Evolutionary conservation across 2,329 filamentous ascomycete species (phyloP).

Genomic region (Xylaria sp.): DNA sequence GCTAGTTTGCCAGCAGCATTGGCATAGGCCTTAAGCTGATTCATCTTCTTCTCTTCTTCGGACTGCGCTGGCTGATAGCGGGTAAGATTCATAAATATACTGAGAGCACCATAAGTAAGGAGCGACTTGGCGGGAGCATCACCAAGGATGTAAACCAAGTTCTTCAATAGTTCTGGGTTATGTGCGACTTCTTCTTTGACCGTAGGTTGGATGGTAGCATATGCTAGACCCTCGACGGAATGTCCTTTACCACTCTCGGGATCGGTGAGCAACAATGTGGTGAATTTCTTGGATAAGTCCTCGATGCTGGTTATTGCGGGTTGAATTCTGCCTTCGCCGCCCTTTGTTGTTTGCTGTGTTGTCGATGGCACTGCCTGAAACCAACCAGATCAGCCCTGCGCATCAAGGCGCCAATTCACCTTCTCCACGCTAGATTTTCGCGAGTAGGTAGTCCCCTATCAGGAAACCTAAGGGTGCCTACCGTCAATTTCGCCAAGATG

Average conservation of each 20-base stretch:
- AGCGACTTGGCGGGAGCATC: constrained; percentile 72
- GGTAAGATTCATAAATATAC: constrained; percentile 86
- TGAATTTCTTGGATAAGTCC: constrained; percentile 72
- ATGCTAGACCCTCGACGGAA: constrained; percentile 90
- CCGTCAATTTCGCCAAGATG: constrained; percentile 76
- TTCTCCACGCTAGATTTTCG: constrained; percentile 43
- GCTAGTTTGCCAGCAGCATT: constrained; percentile 78
- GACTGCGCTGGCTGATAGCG: constrained; percentile 79
- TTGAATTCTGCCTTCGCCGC: constrained; percentile 57
- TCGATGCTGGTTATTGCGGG: constrained; percentile 70
- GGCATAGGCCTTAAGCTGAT: constrained; percentile 92
- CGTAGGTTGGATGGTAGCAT: constrained; percentile 84
- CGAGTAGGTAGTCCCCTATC: constrained; percentile 39
- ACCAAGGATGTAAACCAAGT: constrained; percentile 71
- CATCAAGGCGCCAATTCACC: constrained; percentile 39
- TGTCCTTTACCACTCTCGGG: constrained; percentile 70
- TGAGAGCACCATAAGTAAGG: constrained; percentile 84
- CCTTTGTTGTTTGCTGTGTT: constrained; percentile 50
- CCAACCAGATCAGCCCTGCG: constrained; percentile 48
- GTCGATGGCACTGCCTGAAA: constrained; percentile 65
- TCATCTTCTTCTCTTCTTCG: constrained; percentile 92
- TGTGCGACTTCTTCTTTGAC: constrained; percentile 83
- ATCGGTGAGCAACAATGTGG: constrained; percentile 71
- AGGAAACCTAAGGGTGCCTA: constrained; percentile 56
- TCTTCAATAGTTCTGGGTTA: constrained; percentile 74